These are phyloP conservation scores for Cladosporium phlei DNA, from an alignment of 2,329 filamentous ascomycete genomes.

Conservation along the genomic window DNA sequence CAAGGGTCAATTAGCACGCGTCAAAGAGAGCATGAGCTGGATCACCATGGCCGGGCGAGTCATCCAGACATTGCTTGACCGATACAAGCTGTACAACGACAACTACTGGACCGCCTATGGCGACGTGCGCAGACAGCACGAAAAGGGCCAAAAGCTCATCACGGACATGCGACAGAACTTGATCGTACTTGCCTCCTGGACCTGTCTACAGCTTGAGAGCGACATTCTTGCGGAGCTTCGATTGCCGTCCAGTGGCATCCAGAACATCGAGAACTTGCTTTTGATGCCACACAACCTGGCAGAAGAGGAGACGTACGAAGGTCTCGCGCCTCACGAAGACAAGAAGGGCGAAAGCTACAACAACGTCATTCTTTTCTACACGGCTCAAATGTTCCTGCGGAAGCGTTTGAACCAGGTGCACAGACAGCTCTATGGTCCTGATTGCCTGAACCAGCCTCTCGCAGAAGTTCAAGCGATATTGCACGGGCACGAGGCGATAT, in stretches of 20 bases:
- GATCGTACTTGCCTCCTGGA: constrained; percentile 74
- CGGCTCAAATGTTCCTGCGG: constrained; percentile 57
- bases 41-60: constrained; percentile 58
- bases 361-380: constrained; percentile 54
- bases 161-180: constrained; percentile 36
- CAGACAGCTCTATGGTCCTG: constrained; percentile 48
- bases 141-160: constrained; percentile 25
- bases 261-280: constrained; percentile 55
- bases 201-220: constrained; percentile 87
- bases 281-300: constrained; percentile 59
- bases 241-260: constrained; percentile 58
- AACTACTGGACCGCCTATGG: constrained; percentile 32
- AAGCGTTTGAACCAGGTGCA: constrained; percentile 54
- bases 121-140: constrained; percentile 31
- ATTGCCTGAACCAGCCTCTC: constrained; percentile 21
- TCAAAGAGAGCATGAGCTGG: constrained; percentile 78
- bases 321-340: constrained; percentile 22
- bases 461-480: constrained; percentile 27
- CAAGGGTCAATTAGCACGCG: constrained; percentile 78
- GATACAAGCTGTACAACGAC: constrained; percentile 48
- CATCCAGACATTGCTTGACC: constrained; percentile 68
- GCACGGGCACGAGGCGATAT: constrained; percentile 29
- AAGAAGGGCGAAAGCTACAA: constrained; percentile 21
- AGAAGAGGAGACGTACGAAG: constrained; percentile 25
- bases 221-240: constrained; percentile 84